These are phyloP conservation scores for Colletotrichum sp. DNA, from an alignment of 2,329 filamentous ascomycete species.

Conservation along the genomic window DNA sequence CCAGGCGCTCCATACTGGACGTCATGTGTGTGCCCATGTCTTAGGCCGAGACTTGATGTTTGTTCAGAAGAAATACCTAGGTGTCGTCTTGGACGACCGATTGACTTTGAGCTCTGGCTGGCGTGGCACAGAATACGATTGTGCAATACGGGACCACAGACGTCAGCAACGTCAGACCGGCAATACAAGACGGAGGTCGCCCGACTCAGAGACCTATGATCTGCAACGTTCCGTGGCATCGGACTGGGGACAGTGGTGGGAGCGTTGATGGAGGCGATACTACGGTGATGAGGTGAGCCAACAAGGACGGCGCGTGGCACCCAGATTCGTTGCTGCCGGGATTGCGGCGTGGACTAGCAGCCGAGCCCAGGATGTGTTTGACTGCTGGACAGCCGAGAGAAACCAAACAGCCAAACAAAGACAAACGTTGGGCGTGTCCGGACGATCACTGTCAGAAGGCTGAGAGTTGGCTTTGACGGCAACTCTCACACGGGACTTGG, in stretches of 20 bases:
- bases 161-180: not conserved
- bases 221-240: not conserved
- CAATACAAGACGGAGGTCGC: not conserved
- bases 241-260: not conserved
- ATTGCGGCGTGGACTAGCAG: not conserved
- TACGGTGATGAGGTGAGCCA: conserved; percentile 7
- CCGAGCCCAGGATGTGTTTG: not conserved
- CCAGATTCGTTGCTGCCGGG: not conserved
- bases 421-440: not conserved
- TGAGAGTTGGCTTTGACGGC: not conserved
- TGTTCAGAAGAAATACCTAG: conserved; percentile 1
- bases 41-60: conserved; percentile 6
- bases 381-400: not conserved
- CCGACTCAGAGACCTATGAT: conserved; percentile 7
- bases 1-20: not conserved
- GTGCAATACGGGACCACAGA: not conserved
- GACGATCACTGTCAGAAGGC: not conserved
- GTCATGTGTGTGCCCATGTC: conserved; percentile 13
- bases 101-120: not conserved
- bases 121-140: not conserved
- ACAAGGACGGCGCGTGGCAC: not conserved
- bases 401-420: not conserved
- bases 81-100: not conserved
- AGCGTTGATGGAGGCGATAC: not conserved
- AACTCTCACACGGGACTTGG: not conserved